Evolutionary conservation across 129 eudicot genomes (phyloP).

Genomic region (Pulicaria dysenterica): DNA sequence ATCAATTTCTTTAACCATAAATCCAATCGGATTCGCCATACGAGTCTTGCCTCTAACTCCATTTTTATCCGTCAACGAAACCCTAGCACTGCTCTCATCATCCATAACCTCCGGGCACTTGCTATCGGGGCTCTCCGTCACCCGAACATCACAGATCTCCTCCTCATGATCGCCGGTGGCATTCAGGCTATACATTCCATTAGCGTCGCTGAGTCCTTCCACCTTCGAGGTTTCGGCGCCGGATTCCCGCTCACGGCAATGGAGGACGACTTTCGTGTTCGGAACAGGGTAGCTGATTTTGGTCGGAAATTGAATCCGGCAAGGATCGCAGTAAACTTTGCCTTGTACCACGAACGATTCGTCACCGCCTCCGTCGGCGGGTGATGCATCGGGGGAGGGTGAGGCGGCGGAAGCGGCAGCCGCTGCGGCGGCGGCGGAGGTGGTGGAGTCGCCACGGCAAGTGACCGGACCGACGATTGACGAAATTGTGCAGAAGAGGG

Average conservation of each 20-base stretch:
- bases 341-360: slow-evolving; percentile 45
- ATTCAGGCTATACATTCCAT: slow-evolving; percentile 34
- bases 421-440: slow-evolving; percentile 18
- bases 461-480: slow-evolving; percentile 34
- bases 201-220: slow-evolving; percentile 20
- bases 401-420: neutral
- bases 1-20: slow-evolving; percentile 37
- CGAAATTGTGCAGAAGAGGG: slow-evolving; percentile 27
- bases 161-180: slow-evolving; percentile 60
- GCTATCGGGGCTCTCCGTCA: slow-evolving; percentile 41
- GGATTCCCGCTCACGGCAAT: slow-evolving; percentile 27
- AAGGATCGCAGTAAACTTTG: slow-evolving; percentile 63
- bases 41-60: slow-evolving; percentile 43
- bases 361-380: neutral
- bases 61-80: slow-evolving; percentile 36
- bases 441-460: slow-evolving; percentile 17
- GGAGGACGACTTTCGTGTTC: slow-evolving; percentile 30
- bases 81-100: slow-evolving; percentile 33
- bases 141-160: slow-evolving; percentile 56
- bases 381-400: slow-evolving; percentile 6
- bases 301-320: slow-evolving; percentile 53
- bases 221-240: neutral
- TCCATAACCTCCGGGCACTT: slow-evolving; percentile 45
- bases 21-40: slow-evolving; percentile 51
- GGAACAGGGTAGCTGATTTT: slow-evolving; percentile 41